Conservation (phyloP, 768 basidiomycete genomes). For the Mycena alexandri region DNA sequence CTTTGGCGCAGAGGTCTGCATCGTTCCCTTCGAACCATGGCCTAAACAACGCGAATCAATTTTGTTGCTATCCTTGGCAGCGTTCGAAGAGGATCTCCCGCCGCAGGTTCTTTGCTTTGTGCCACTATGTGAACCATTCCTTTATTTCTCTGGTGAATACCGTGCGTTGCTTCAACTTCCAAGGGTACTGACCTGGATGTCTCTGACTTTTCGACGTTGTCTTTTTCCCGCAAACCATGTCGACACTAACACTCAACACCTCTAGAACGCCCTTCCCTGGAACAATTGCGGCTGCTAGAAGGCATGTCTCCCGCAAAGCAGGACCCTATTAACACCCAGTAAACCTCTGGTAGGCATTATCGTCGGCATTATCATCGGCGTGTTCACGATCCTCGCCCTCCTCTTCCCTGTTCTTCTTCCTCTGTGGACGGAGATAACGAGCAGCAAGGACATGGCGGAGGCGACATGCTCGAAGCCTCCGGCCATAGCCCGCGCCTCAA, state of each 20-base stretch:
- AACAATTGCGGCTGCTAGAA: background rate
- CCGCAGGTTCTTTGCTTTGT: too few relatives aligned
- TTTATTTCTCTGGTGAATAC: too few relatives aligned
- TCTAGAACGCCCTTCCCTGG: background rate
- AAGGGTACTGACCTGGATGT: too few relatives aligned
- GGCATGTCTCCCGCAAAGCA: background rate
- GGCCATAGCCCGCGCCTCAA: background rate
- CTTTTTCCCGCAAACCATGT: background rate
- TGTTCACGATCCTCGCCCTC: constrained; percentile 6
- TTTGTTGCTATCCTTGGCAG: too few relatives aligned
- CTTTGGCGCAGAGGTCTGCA: too few relatives aligned
- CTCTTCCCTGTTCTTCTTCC: constrained; percentile 13
- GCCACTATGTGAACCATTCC: too few relatives aligned
- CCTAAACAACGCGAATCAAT: too few relatives aligned
- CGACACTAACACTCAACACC: constrained; percentile 2
- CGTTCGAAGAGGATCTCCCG: too few relatives aligned
- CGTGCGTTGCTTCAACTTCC: too few relatives aligned
- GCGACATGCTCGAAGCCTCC: constrained; percentile 1
- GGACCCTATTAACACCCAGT: background rate
- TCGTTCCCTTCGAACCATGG: too few relatives aligned
- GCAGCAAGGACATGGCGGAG: background rate
- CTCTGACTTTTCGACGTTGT: too few relatives aligned
- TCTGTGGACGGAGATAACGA: constrained; percentile 8
- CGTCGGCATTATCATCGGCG: constrained; percentile 12
- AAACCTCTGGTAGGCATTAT: constrained; percentile 6